phyloP scores from a whole-genome alignment of 108 stramenopile genomes.

The Craspedostauros australis region DNA sequence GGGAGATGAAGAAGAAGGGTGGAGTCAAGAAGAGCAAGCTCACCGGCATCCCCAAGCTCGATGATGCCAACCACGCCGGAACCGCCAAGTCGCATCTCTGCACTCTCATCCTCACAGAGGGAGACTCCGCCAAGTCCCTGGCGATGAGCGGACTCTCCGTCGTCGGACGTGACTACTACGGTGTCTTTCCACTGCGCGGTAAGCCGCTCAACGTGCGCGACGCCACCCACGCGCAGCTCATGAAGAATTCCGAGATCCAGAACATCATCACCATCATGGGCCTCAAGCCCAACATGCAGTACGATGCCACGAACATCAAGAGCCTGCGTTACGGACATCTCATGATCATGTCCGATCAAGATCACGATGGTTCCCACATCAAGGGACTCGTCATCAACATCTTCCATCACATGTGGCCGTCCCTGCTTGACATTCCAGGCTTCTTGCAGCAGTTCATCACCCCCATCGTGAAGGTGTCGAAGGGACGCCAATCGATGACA shows the following conservation, averaged over 20 bases:
- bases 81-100: constrained; percentile 87
- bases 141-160: constrained; percentile 91
- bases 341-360: constrained; percentile 99
- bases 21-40: constrained; percentile 93
- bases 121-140: constrained; percentile 93
- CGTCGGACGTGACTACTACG: constrained; percentile 84
- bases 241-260: constrained; percentile 96
- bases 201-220: constrained; percentile 98
- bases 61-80: constrained; percentile 98
- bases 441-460: constrained; percentile 99
- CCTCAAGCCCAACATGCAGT: constrained; percentile 84
- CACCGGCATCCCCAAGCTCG: constrained; percentile 88
- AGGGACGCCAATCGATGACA: constrained; percentile 71
- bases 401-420: constrained; percentile 91
- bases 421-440: constrained; percentile 88
- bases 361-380: constrained; percentile 99
- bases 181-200: constrained; percentile 95
- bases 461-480: constrained; percentile 97
- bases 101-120: constrained; percentile 93
- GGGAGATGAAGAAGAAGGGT: constrained; percentile 87
- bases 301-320: constrained; percentile 83
- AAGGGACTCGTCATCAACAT: constrained; percentile 99
- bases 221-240: constrained; percentile 71
- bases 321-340: constrained; percentile 92
- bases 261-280: constrained; percentile 98